These are phyloP conservation scores for Calonectria pteridis DNA, from an alignment of 2,329 filamentous ascomycete species.

Conservation along the genomic window DNA sequence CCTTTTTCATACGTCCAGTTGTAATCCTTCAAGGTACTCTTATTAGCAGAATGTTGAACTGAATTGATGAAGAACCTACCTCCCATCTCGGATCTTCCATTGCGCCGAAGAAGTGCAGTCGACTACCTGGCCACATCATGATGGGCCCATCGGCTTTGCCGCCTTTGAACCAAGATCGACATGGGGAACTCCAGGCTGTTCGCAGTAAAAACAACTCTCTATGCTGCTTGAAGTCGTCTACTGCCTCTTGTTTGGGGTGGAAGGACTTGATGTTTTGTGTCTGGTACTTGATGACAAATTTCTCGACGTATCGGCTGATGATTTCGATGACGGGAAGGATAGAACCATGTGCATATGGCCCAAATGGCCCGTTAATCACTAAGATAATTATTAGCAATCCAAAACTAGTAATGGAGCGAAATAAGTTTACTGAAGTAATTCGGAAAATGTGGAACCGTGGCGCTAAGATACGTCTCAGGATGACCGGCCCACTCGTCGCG, in stretches of 20 bases:
- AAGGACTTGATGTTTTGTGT: neutral
- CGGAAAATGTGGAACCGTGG: neutral
- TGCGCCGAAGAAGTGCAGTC: neutral
- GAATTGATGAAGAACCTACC: neutral
- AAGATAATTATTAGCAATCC: neutral
- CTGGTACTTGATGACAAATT: neutral
- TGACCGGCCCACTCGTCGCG: neutral
- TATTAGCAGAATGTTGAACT: neutral
- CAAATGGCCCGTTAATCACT: neutral
- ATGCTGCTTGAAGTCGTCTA: neutral
- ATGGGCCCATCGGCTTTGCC: neutral
- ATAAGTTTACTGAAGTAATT: neutral
- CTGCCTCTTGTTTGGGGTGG: neutral
- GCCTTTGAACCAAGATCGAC: neutral
- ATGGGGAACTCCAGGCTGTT: neutral
- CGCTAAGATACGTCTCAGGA: neutral
- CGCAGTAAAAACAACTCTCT: neutral
- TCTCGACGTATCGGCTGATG: constrained; percentile 1
- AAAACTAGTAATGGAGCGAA: too few relatives aligned
- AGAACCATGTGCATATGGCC: neutral
- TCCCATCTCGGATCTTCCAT: constrained; percentile 1
- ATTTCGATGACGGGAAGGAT: neutral
- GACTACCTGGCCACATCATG: neutral
- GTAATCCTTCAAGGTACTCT: neutral
- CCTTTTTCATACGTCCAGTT: neutral